phyloP scores from a whole-genome alignment of 208 protist genomes.

The Novymonas esmeraldas region DNA sequence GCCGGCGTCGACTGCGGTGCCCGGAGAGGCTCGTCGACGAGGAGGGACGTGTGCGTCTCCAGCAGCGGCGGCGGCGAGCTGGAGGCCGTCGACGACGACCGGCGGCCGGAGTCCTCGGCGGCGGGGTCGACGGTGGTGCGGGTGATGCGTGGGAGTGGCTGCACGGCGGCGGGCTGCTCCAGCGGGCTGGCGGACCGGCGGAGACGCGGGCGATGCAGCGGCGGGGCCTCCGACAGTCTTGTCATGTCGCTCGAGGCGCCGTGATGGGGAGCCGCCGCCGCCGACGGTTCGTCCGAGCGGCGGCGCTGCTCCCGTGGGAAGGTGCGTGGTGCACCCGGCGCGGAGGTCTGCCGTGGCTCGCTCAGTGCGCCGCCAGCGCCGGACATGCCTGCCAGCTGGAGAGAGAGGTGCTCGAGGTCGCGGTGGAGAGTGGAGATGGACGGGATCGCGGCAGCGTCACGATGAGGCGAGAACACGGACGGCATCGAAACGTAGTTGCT shows the following conservation, averaged over 20 bases:
- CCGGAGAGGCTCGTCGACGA: not conserved
- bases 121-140: not conserved
- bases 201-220: not conserved
- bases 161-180: not conserved
- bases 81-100: not conserved
- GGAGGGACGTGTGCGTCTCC: not conserved
- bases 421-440: conserved; percentile 26
- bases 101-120: not conserved
- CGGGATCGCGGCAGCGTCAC: conserved; percentile 4
- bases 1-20: not conserved
- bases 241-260: not conserved
- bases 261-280: no score
- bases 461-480: not conserved
- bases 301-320: not conserved
- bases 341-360: conserved; percentile 15
- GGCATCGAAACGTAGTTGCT: not conserved
- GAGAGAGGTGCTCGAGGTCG: conserved; percentile 26
- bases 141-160: not conserved
- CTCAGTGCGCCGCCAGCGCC: not conserved
- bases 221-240: not conserved
- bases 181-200: not conserved
- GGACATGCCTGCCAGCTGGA: conserved; percentile 18
- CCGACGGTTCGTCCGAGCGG: not conserved
- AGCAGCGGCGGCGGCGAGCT: not conserved
- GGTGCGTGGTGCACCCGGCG: conserved; percentile 11